Percentiles rank a stretch among this genome's conserved stretches.
Conservation (phyloP, 139 green algal species). For the Coelastrella sp. region DNA sequence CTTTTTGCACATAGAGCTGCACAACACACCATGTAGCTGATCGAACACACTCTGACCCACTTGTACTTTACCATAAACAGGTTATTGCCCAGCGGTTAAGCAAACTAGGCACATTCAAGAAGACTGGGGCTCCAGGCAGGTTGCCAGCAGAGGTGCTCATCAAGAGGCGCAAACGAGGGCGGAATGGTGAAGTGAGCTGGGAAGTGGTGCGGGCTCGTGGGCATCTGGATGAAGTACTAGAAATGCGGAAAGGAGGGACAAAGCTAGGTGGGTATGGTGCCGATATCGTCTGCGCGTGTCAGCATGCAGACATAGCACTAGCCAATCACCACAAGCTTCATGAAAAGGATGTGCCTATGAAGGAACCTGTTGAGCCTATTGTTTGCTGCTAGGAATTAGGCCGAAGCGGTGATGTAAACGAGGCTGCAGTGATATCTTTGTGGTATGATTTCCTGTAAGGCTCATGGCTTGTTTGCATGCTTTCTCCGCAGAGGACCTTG, state of each 20-base stretch:
- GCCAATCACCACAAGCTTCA: too few relatives aligned
- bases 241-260: constrained; percentile 76
- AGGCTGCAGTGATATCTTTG: too few relatives aligned
- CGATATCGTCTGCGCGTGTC: too few relatives aligned
- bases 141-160: constrained; percentile 84
- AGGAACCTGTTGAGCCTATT: too few relatives aligned
- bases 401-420: too few relatives aligned
- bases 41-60: too few relatives aligned
- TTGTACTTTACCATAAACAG: too few relatives aligned
- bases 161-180: constrained; percentile 71
- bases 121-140: constrained; percentile 56
- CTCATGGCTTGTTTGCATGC: neutral
- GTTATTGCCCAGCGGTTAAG: constrained; percentile 85
- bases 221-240: constrained; percentile 91
- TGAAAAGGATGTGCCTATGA: too few relatives aligned
- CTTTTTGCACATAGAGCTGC: neutral
- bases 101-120: constrained; percentile 71
- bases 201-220: constrained; percentile 86
- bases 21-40: too few relatives aligned
- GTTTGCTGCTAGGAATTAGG: too few relatives aligned
- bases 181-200: constrained; percentile 68
- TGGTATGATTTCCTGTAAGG: too few relatives aligned
- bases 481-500: constrained; percentile 52
- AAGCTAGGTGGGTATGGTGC: constrained; percentile 59
- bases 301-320: too few relatives aligned